A percentile compares a stretch with the other conserved stretches of the same genome.
phyloP scores from a whole-genome alignment of 495 filamentous ascomycete species.

The Penicillium tannophilum region DNA sequence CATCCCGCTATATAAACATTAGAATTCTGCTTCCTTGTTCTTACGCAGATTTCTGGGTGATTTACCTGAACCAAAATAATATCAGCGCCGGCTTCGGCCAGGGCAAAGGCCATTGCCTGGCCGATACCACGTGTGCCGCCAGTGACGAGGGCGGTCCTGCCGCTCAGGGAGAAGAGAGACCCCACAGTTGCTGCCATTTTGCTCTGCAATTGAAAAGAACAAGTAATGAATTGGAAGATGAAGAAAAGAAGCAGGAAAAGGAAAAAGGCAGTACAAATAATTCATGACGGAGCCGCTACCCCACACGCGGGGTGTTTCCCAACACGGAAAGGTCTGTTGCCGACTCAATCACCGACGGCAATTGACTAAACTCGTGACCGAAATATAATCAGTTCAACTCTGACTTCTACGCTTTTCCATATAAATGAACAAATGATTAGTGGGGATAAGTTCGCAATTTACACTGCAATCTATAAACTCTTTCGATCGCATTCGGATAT shows the following conservation, averaged over 20 bases:
- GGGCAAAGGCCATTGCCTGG: conserved; percentile 75
- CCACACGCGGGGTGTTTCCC: conserved; percentile 7
- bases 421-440: too few species aligned
- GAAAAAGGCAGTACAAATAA: not conserved
- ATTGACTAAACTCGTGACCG: not conserved
- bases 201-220: conserved; percentile 2
- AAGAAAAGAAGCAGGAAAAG: not conserved
- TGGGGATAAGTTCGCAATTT: too few species aligned
- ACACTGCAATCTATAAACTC: too few species aligned
- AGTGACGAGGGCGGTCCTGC: conserved; percentile 78
- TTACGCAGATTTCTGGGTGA: not conserved
- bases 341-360: not conserved
- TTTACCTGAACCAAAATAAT: conserved; percentile 63
- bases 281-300: not conserved
- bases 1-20: conserved; percentile 57
- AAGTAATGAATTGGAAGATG: not conserved
- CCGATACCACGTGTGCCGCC: conserved; percentile 90
- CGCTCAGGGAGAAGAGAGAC: conserved; percentile 48
- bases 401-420: too few species aligned
- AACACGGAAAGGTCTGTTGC: not conserved
- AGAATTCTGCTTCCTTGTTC: not conserved
- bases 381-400: too few species aligned
- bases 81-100: conserved; percentile 85
- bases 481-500: too few species aligned
- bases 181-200: conserved; percentile 32